Conservation (phyloP, 2,329 filamentous ascomycete species). For the Aaosphaeria pasadenensis region DNA sequence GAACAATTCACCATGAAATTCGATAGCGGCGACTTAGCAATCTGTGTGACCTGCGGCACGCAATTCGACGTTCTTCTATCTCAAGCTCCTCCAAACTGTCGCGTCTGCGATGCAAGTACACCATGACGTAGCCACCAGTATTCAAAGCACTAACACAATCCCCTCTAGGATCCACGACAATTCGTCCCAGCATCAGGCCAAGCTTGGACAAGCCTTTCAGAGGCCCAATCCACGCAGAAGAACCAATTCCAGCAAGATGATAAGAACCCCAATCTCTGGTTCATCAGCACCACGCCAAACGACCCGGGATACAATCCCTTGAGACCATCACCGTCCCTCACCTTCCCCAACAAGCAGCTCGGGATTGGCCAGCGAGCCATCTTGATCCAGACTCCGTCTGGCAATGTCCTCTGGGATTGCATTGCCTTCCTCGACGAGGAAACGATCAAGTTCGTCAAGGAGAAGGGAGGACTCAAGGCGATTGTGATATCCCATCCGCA, state of each 20-base stretch:
- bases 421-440: constrained; percentile 65
- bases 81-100: constrained; percentile 54
- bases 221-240: constrained; percentile 42
- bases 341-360: constrained; percentile 45
- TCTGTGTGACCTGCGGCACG: constrained; percentile 69
- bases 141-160: constrained; percentile 5
- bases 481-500: constrained; percentile 79
- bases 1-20: constrained; percentile 20
- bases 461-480: constrained; percentile 63
- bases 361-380: constrained; percentile 75
- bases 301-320: constrained; percentile 9
- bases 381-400: constrained; percentile 61
- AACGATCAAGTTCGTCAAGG: constrained; percentile 58
- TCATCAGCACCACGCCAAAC: constrained; percentile 45
- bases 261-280: constrained; percentile 44
- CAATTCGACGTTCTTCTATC: constrained; percentile 60
- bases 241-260: constrained; percentile 55
- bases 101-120: constrained; percentile 66
- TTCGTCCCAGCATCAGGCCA: constrained; percentile 65
- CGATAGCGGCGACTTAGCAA: constrained; percentile 44
- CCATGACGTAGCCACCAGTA: constrained; percentile 3
- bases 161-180: constrained; percentile 58
- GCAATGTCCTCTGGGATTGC: constrained; percentile 80
- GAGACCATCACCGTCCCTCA: constrained; percentile 12
- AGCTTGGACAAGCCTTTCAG: constrained; percentile 60